A percentile compares a stretch with the other conserved stretches of the same genome.
phyloP scores from a whole-genome alignment of 1,284 basidiomycete genomes.

The Ustilago lituana region DNA sequence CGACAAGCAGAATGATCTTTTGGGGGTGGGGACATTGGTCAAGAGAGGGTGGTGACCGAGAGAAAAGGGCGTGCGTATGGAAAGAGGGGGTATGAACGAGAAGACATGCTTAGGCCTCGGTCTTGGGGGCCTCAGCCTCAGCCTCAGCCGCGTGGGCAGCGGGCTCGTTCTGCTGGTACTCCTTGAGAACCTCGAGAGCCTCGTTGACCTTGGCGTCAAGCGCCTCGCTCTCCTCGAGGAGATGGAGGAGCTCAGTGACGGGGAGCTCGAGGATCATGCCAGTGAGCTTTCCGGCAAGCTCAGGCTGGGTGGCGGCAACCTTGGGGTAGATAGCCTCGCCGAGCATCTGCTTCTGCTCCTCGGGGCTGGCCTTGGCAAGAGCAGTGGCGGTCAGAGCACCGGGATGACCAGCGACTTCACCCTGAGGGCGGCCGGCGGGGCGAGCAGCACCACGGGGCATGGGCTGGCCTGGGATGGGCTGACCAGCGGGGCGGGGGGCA shows the following conservation, averaged over 20 bases:
- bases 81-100: not conserved
- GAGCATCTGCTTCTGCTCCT: slow-evolving; percentile 68
- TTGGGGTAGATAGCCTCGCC: slow-evolving; percentile 68
- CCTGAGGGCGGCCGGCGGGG: slow-evolving; percentile 41
- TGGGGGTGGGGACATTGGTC: slow-evolving; percentile 4
- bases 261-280: slow-evolving; percentile 68
- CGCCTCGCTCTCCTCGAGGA: slow-evolving; percentile 66
- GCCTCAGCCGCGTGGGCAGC: slow-evolving; percentile 33
- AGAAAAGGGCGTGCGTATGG: not conserved
- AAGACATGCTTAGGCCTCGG: slow-evolving; percentile 30
- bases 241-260: slow-evolving; percentile 65
- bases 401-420: slow-evolving; percentile 47
- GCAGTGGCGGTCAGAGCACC: slow-evolving; percentile 62
- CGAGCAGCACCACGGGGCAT: slow-evolving; percentile 44
- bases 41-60: too few species aligned
- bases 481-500: slow-evolving; percentile 50
- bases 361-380: slow-evolving; percentile 65
- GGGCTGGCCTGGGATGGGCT: slow-evolving; percentile 51
- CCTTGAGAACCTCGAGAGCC: slow-evolving; percentile 65
- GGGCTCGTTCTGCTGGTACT: slow-evolving; percentile 61
- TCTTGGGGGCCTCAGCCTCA: slow-evolving; percentile 37
- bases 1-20: slow-evolving; percentile 21
- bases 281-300: slow-evolving; percentile 67
- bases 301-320: slow-evolving; percentile 62
- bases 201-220: slow-evolving; percentile 66